Conservation (phyloP, 495 filamentous ascomycete species). For the Entonaema liquescens region DNA sequence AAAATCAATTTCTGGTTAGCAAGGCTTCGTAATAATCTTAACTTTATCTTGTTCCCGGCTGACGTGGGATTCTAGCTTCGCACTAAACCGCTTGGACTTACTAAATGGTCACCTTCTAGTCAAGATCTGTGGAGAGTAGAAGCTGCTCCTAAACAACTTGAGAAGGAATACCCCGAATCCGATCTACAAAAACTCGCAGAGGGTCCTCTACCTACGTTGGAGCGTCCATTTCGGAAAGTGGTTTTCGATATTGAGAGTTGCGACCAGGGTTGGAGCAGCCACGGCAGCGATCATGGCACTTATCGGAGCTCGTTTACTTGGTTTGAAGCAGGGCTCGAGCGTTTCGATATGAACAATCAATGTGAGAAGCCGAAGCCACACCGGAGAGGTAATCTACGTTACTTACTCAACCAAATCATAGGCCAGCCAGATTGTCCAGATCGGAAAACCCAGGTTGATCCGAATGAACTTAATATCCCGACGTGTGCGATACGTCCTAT, state of each 20-base stretch:
- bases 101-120: conserved; percentile 37
- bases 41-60: conserved; percentile 1
- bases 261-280: conserved; percentile 72
- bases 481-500: conserved; percentile 42
- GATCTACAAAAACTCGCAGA: conserved; percentile 46
- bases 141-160: conserved; percentile 30
- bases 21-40: background rate
- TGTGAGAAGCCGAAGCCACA: conserved; percentile 19
- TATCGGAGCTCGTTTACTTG: conserved; percentile 71
- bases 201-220: conserved; percentile 43
- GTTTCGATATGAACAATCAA: conserved; percentile 45
- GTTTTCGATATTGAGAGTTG: conserved; percentile 69
- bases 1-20: conserved; percentile 54
- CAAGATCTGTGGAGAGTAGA: conserved; percentile 24
- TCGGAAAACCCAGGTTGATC: background rate
- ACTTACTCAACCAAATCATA: conserved; percentile 1
- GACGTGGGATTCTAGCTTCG: conserved; percentile 48
- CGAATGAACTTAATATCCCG: conserved; percentile 9
- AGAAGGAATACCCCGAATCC: conserved; percentile 45
- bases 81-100: conserved; percentile 52
- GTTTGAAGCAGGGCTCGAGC: conserved; percentile 71
- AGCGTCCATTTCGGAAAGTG: conserved; percentile 64
- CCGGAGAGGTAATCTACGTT: background rate
- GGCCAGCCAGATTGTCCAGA: conserved; percentile 13
- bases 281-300: conserved; percentile 49